Conservation (phyloP, 495 filamentous ascomycete genomes). For the Lineolata rhizophorae region DNA sequence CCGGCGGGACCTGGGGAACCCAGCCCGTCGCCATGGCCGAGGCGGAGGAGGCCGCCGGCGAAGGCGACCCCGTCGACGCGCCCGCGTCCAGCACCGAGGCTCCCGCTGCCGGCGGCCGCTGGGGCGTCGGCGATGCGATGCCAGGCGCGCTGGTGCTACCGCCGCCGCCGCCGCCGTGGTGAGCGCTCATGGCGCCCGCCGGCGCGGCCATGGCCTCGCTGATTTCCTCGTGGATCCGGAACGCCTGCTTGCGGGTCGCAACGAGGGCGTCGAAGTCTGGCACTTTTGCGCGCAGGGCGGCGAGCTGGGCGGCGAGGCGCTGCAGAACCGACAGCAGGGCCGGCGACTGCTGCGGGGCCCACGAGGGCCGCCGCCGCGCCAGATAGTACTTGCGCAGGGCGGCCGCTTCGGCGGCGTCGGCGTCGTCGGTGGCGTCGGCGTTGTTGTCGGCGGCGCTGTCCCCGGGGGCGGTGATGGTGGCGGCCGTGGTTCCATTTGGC, state of each 20-base stretch:
- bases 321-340: conserved; percentile 11
- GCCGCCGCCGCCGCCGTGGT: conserved; percentile 6
- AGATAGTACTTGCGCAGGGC: too few relatives aligned
- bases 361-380: conserved; percentile 12
- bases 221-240: conserved; percentile 13
- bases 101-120: conserved; percentile 3
- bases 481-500: conserved; percentile 4
- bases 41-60: neutral
- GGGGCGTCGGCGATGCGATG: conserved; percentile 6
- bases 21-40: neutral
- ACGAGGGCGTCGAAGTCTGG: conserved; percentile 17
- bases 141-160: conserved; percentile 3
- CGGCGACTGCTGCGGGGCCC: conserved; percentile 11
- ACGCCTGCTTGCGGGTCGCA: conserved; percentile 14
- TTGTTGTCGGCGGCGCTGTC: too few relatives aligned
- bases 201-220: conserved; percentile 5
- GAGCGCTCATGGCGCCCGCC: conserved; percentile 3
- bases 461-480: too few relatives aligned
- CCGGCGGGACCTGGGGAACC: neutral
- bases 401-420: conserved; percentile 3
- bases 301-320: conserved; percentile 10
- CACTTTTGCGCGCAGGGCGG: conserved; percentile 11
- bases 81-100: conserved; percentile 4
- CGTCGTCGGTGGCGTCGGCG: too few relatives aligned
- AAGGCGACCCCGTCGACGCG: conserved; percentile 4